Conservation (phyloP, 2,329 filamentous ascomycete genomes). For the Cordyceps javanica region DNA sequence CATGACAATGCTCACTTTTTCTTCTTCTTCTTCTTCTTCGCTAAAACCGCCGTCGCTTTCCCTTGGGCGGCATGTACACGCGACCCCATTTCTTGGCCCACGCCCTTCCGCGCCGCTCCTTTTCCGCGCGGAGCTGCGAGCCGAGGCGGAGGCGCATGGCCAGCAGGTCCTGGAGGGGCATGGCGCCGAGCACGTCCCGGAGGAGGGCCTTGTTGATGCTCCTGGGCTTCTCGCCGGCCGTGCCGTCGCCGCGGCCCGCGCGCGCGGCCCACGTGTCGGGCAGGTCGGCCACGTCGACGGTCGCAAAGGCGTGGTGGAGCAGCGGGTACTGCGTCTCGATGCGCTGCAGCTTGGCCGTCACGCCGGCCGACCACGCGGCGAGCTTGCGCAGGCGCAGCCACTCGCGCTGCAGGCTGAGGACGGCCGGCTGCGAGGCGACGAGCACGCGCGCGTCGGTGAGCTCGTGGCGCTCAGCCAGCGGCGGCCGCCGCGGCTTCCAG, state of each 20-base stretch:
- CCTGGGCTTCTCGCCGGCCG: not conserved
- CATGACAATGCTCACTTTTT: not conserved
- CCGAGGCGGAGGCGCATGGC: constrained; percentile 19
- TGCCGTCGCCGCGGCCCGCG: not conserved
- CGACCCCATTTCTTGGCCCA: not conserved
- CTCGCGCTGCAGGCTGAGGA: constrained; percentile 42
- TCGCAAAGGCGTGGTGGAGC: constrained; percentile 35
- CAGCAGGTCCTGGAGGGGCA: constrained; percentile 22
- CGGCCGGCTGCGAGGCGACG: constrained; percentile 30
- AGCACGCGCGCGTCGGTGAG: constrained; percentile 29
- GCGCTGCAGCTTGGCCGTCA: constrained; percentile 32
- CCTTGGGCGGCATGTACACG: constrained; percentile 1
- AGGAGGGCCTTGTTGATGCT: constrained; percentile 25
- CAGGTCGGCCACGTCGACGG: constrained; percentile 24
- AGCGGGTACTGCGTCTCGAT: constrained; percentile 35
- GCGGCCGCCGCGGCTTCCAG: constrained; percentile 45
- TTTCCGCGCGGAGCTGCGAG: constrained; percentile 14
- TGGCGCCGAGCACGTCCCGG: constrained; percentile 22
- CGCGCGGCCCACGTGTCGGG: constrained; percentile 19
- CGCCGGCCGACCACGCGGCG: constrained; percentile 41
- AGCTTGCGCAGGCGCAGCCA: constrained; percentile 44
- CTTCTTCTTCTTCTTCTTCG: no score
- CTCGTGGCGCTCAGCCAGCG: constrained; percentile 10
- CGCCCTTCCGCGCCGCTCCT: not conserved
- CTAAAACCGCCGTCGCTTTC: constrained; percentile 4